Conservation (phyloP, 1,284 basidiomycete genomes). For the Schizophyllum amplum region DNA sequence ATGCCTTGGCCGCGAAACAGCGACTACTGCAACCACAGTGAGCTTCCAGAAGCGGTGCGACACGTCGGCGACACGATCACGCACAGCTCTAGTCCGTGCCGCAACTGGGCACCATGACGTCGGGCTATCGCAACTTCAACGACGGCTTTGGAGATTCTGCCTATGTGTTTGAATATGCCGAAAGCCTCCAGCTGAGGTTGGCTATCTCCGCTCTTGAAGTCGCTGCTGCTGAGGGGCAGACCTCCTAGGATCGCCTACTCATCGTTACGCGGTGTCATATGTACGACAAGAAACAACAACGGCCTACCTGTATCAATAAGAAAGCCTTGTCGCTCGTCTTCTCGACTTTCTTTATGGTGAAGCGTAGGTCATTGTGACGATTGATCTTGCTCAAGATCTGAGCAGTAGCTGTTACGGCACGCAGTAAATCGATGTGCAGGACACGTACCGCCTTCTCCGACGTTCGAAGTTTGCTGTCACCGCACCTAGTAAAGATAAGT, state of each 20-base stretch:
- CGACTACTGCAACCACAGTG: conserved; percentile 44
- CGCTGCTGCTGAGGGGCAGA: conserved; percentile 54
- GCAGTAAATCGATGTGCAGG: neutral
- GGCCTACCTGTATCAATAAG: conserved; percentile 58
- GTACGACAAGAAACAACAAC: neutral
- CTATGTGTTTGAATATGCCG: conserved; percentile 57
- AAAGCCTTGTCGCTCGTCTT: conserved; percentile 65
- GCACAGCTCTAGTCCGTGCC: conserved; percentile 65
- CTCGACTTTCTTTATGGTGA: conserved; percentile 57
- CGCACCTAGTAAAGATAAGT: conserved; percentile 36
- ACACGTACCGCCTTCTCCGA: conserved; percentile 59
- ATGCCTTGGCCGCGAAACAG: conserved; percentile 69
- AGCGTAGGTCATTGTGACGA: conserved; percentile 65
- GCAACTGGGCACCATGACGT: conserved; percentile 53
- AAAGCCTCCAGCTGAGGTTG: conserved; percentile 65
- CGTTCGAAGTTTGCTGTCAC: conserved; percentile 54
- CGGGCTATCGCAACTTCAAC: conserved; percentile 65
- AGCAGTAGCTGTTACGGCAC: neutral
- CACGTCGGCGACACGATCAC: conserved; percentile 14
- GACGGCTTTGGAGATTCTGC: conserved; percentile 57
- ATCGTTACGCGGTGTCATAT: conserved; percentile 6
- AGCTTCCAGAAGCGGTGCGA: conserved; percentile 2
- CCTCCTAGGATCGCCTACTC: conserved; percentile 65
- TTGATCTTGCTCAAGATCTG: conserved; percentile 56
- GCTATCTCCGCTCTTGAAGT: conserved; percentile 62